A percentile compares a stretch with the other conserved stretches of the same genome.
Evolutionary conservation across 768 basidiomycete species (phyloP).

Genomic region (Pulveroboletus frians): DNA sequence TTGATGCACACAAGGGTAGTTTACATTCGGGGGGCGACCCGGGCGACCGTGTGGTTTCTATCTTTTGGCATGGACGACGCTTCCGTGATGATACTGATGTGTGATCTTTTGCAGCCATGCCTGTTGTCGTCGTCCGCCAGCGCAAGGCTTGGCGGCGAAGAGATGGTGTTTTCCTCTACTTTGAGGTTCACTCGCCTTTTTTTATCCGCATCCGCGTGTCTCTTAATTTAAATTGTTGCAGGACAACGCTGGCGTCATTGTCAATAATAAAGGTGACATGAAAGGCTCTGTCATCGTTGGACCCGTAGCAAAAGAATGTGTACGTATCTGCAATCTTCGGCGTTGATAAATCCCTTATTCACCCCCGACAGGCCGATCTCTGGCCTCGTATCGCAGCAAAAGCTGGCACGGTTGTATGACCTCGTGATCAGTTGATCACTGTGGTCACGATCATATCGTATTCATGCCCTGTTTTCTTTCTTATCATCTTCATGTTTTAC

Average conservation of each 20-base stretch:
- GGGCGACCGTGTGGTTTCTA: no score
- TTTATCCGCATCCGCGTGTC: neutral
- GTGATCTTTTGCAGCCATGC: constrained; percentile 66
- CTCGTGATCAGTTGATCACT: constrained; percentile 6
- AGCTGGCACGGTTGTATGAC: constrained; percentile 94
- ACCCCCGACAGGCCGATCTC: constrained; percentile 68
- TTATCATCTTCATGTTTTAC: constrained; percentile 12
- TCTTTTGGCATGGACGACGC: no score
- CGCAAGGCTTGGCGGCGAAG: constrained; percentile 97
- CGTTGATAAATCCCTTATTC: neutral
- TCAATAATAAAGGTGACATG: constrained; percentile 99
- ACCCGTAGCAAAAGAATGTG: constrained; percentile 99
- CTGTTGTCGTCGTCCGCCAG: constrained; percentile 93
- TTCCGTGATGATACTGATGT: constrained; percentile 4
- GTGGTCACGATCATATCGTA: constrained; percentile 11
- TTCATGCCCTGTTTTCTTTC: neutral
- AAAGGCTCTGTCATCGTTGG: constrained; percentile 97
- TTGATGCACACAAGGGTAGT: neutral
- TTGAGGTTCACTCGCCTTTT: constrained; percentile 54
- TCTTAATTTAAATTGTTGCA: constrained; percentile 18
- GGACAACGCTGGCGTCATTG: constrained; percentile 96
- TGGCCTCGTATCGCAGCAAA: constrained; percentile 99
- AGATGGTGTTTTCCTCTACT: constrained; percentile 99
- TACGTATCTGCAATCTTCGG: constrained; percentile 24
- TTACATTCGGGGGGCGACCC: no score